Base-by-base conservation (phyloP, 345 rosid species). In the Trapa bicornis region DNA sequence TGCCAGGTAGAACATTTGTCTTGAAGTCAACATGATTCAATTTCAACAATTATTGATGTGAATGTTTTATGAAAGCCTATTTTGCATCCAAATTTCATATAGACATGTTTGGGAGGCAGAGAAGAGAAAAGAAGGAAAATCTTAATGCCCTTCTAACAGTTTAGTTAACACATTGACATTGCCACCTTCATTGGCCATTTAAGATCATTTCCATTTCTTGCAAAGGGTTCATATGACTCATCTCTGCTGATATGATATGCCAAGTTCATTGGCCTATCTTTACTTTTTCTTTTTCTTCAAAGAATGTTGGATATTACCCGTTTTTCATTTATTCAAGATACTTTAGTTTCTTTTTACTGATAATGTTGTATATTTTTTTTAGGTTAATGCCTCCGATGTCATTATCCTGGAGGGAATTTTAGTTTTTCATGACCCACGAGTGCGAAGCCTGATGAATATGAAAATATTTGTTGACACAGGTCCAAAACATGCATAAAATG, bases 351-450 rank as follows among this genome's bases (percentile, higher is more conserved):
- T 43, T 47, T 37, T 66, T 35, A 58, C 37, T 39, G 17, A 37
- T 58, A 43, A 33, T 43, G 60, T 39, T 62, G 69, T 37, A 37
- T 72, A 14, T 22, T 61, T 72, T 22, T 53, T 0, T 70, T 80
- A 95, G 99, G 99, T 95, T 53, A 95, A 95, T 83, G 96, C 88
- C 67, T 91, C 96, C 68, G 99, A 95, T 83, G 99, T 95, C 61
- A 95, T 95, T 61, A 95, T 95, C 76, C 73, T 95, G 82, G 98
- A 91, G 82, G 99, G 99, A 69, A 95, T 95, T 76, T 80, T 95
- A 54, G 94, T 95, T 64, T 95, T 95, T 66, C 98, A 95, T 78
- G 98, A 95, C 71, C 89, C 81, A 47, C 85, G 77, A 69, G 97
- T 95, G 74, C 89, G 99, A 52, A 84, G 85, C 78, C 80, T 86